Evolutionary conservation across 2,329 filamentous ascomycete genomes (phyloP).

Genomic region (Talaromyces albobiverticillius): DNA sequence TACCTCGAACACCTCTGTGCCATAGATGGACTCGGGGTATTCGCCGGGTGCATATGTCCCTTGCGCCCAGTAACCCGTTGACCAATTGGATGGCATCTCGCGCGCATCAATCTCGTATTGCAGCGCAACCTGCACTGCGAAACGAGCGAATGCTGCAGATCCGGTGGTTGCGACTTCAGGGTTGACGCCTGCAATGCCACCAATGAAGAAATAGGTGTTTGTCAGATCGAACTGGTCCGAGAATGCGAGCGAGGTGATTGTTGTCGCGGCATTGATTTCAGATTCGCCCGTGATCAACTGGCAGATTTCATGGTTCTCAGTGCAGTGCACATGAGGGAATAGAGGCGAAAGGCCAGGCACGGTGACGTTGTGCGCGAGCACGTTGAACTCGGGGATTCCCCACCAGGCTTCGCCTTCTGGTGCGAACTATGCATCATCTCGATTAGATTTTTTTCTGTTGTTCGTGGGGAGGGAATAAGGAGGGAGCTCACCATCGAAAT

Average conservation of each 20-base stretch:
- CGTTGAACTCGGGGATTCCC: slow-evolving; percentile 52
- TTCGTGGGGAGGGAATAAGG: too few species aligned
- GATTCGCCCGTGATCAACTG: slow-evolving; percentile 66
- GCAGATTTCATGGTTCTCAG: slow-evolving; percentile 59
- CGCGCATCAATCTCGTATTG: slow-evolving; percentile 73
- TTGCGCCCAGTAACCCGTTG: slow-evolving; percentile 67
- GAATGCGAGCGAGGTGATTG: slow-evolving; percentile 62
- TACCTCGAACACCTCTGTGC: slow-evolving; percentile 68
- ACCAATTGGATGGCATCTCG: slow-evolving; percentile 63
- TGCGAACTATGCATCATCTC: slow-evolving; percentile 56
- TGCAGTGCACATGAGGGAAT: slow-evolving; percentile 65
- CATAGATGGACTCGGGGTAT: slow-evolving; percentile 61
- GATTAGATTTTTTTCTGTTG: too few species aligned
- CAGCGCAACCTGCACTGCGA: slow-evolving; percentile 69
- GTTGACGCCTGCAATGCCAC: slow-evolving; percentile 72
- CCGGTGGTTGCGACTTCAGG: slow-evolving; percentile 65
- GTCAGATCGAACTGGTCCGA: slow-evolving; percentile 62
- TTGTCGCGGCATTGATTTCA: slow-evolving; percentile 72
- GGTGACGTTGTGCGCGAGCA: slow-evolving; percentile 57
- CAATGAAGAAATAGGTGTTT: slow-evolving; percentile 67
- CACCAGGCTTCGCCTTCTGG: slow-evolving; percentile 64
- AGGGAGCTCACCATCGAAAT: slow-evolving; percentile 39
- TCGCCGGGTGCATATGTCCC: slow-evolving; percentile 55
- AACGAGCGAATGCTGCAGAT: slow-evolving; percentile 65
- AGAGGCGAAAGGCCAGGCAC: slow-evolving; percentile 63